phyloP scores from a whole-genome alignment of 2,329 filamentous ascomycete genomes.

The Endothia cerciana region DNA sequence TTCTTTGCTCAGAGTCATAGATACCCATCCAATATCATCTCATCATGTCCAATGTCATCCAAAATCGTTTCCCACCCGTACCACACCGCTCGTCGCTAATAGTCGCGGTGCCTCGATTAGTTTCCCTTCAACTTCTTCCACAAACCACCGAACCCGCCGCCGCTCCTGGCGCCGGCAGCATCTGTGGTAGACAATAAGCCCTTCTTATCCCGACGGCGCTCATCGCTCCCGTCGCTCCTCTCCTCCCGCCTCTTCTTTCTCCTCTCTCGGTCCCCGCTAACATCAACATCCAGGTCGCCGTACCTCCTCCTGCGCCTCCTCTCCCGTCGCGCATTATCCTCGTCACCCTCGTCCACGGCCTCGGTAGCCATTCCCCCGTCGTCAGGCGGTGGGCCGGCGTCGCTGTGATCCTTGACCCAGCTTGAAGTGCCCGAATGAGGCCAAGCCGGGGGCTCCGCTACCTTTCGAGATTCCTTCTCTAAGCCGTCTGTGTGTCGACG shows the following conservation, averaged over 20 bases:
- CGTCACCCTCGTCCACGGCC: conserved; percentile 50
- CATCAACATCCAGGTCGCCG: conserved; percentile 46
- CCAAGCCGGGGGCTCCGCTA: conserved; percentile 47
- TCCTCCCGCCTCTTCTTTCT: conserved; percentile 33
- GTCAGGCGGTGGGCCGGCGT: conserved; percentile 62
- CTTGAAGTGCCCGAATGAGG: conserved; percentile 67
- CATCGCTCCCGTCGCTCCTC: conserved; percentile 49
- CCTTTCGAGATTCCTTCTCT: conserved; percentile 25
- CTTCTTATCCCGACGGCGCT: conserved; percentile 46
- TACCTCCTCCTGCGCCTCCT: conserved; percentile 50
- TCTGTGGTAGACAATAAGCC: conserved; percentile 47
- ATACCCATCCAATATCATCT: not conserved
- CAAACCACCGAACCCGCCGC: conserved; percentile 48
- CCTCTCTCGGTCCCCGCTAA: conserved; percentile 36
- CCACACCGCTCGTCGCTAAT: no score
- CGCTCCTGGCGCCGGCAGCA: conserved; percentile 49
- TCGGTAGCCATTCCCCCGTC: conserved; percentile 42
- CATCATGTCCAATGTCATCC: not conserved
- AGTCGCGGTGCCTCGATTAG: no score
- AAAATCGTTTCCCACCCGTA: not conserved
- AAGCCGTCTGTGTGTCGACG: conserved; percentile 32
- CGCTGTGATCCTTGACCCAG: conserved; percentile 68
- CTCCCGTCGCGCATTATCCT: conserved; percentile 55
- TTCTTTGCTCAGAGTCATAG: not conserved
- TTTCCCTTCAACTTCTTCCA: conserved; percentile 58